Conservation (phyloP, 805 yeast species). For the Wickerhamomyces silvicola region DNA sequence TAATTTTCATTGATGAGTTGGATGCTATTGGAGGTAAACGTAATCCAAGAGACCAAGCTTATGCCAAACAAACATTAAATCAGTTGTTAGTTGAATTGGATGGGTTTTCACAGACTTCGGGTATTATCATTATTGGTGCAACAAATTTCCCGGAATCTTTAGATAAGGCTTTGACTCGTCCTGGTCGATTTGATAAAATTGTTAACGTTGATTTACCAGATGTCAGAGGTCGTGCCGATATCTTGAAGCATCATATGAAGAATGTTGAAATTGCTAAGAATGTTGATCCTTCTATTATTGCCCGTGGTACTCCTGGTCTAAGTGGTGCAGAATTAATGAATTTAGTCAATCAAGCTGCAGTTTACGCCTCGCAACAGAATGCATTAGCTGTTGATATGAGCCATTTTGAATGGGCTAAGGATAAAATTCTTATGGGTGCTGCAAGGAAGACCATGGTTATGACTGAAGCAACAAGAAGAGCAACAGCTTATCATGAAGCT, state of each 20-base stretch:
- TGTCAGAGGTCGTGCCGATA: constrained; percentile 94
- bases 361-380: constrained; percentile 87
- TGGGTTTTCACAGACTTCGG: constrained; percentile 88
- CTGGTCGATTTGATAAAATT: constrained; percentile 95
- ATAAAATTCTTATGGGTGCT: constrained; percentile 95
- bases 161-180: constrained; percentile 96
- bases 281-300: constrained; percentile 85
- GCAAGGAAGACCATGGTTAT: constrained; percentile 96
- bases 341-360: constrained; percentile 96
- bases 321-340: constrained; percentile 98
- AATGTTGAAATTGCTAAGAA: constrained; percentile 80
- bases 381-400: constrained; percentile 86
- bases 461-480: constrained; percentile 88
- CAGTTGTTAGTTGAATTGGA: constrained; percentile 94
- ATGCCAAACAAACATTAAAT: constrained; percentile 94
- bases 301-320: constrained; percentile 96
- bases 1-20: constrained; percentile 92
- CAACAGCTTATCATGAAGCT: constrained; percentile 98
- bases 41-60: constrained; percentile 96
- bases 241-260: constrained; percentile 83
- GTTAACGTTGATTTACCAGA: constrained; percentile 96
- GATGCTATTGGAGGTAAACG: constrained; percentile 99
- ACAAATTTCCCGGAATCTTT: constrained; percentile 96
- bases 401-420: constrained; percentile 99
- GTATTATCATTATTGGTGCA: constrained; percentile 95